These are phyloP conservation scores for Bidens hawaiensis DNA, from an alignment of 140 eudicot genomes.

Conservation along the genomic window DNA sequence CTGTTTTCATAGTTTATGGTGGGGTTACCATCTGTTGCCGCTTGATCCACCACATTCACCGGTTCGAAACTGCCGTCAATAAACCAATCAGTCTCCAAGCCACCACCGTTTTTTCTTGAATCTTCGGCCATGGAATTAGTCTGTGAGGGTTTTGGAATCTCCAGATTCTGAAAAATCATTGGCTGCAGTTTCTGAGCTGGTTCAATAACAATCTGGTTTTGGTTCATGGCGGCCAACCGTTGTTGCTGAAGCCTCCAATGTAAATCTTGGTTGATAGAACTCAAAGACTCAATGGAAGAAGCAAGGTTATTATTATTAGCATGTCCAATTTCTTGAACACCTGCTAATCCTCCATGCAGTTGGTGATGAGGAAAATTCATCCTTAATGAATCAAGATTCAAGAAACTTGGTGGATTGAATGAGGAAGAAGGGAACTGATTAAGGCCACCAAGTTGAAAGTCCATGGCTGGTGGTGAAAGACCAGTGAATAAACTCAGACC, in stretches of 20 bases:
- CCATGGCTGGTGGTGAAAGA: slow-evolving; percentile 59
- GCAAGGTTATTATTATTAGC: slow-evolving; percentile 22
- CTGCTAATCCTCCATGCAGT: slow-evolving; percentile 21
- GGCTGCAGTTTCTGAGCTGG: slow-evolving; percentile 43
- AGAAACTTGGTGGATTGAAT: slow-evolving; percentile 17
- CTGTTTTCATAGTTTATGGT: slow-evolving; percentile 30
- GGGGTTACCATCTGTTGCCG: slow-evolving; percentile 11
- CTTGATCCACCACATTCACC: slow-evolving; percentile 29
- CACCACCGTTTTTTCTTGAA: slow-evolving; percentile 28
- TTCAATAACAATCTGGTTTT: slow-evolving; percentile 9
- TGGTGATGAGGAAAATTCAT: slow-evolving; percentile 26
- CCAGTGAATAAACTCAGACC: slow-evolving; percentile 49
- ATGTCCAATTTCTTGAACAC: slow-evolving; percentile 35
- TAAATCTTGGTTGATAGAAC: slow-evolving; percentile 82
- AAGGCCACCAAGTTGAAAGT: slow-evolving; percentile 55
- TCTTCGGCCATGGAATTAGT: slow-evolving; percentile 11
- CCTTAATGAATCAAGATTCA: slow-evolving; percentile 51
- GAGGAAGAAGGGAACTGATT: slow-evolving; percentile 42
- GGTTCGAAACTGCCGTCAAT: slow-evolving; percentile 39
- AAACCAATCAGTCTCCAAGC: slow-evolving; percentile 54
- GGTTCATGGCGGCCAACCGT: slow-evolving; percentile 42
- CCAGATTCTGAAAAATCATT: slow-evolving; percentile 59
- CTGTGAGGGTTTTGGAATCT: slow-evolving; percentile 32
- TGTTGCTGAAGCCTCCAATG: slow-evolving; percentile 90
- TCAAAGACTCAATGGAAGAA: slow-evolving; percentile 79